A percentile compares a stretch with the other conserved stretches of the same genome.
Conservation (phyloP, 2,329 filamentous ascomycete genomes). For the Parastagonospora avenae region DNA sequence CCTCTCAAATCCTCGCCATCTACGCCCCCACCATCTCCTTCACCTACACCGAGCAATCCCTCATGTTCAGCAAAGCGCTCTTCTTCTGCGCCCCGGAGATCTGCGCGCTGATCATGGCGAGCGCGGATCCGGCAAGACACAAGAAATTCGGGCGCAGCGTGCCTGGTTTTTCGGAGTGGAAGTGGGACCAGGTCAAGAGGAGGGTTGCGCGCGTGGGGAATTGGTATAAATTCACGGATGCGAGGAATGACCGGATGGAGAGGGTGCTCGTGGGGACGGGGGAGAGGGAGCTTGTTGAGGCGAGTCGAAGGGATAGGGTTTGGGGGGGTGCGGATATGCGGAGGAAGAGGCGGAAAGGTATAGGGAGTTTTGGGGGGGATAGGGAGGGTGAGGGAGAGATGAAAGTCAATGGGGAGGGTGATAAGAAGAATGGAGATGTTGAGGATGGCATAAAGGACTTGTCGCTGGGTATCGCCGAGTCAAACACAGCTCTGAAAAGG, state of each 20-base stretch:
- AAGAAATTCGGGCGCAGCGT: conserved; percentile 58
- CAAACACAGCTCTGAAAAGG: no score
- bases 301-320: conserved; percentile 43
- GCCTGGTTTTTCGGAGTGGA: conserved; percentile 50
- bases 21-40: conserved; percentile 6
- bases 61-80: conserved; percentile 25
- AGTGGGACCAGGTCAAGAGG: conserved; percentile 55
- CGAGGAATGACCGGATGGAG: conserved; percentile 46
- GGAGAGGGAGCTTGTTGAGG: conserved; percentile 61
- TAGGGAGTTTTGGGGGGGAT: conserved; percentile 58
- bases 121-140: conserved; percentile 48
- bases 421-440: no score
- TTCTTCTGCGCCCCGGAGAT: conserved; percentile 24
- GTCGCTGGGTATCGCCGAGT: no score
- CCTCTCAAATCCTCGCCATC: conserved; percentile 1
- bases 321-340: conserved; percentile 21
- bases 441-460: no score
- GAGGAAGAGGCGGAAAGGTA: conserved; percentile 30
- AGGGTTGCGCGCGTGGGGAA: conserved; percentile 58
- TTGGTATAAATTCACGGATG: conserved; percentile 57
- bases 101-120: conserved; percentile 53
- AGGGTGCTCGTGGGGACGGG: conserved; percentile 57
- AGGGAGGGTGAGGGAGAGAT: neutral
- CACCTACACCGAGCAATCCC: conserved; percentile 22
- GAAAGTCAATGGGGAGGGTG: neutral